Evolutionary conservation across 495 filamentous ascomycete genomes (phyloP).

Genomic region (Cryomyces minteri): DNA sequence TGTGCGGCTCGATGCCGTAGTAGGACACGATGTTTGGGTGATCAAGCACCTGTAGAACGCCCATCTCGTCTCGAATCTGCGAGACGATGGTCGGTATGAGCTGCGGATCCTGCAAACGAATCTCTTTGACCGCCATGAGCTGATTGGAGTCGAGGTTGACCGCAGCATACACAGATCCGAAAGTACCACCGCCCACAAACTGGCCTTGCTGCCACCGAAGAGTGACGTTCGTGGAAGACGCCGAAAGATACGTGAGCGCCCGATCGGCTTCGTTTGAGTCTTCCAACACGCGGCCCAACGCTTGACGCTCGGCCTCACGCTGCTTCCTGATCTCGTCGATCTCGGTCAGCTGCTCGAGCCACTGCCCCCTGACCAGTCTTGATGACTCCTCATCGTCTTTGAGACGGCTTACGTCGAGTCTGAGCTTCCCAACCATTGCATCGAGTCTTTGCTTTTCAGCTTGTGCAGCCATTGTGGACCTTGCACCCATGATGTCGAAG

Average conservation of each 20-base stretch:
- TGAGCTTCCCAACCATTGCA: constrained; percentile 49
- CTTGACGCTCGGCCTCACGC: constrained; percentile 72
- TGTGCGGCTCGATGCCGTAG: constrained; percentile 92
- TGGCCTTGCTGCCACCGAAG: constrained; percentile 96
- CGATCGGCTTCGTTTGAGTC: constrained; percentile 89
- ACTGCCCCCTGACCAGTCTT: constrained; percentile 50
- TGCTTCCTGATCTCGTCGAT: constrained; percentile 65
- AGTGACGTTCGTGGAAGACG: constrained; percentile 83
- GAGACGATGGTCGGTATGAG: constrained; percentile 82
- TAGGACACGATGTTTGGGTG: constrained; percentile 97
- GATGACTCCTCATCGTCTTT: constrained; percentile 74
- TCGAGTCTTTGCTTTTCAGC: constrained; percentile 75
- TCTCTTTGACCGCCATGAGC: constrained; percentile 97
- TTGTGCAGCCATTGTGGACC: constrained; percentile 81
- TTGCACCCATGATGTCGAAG: constrained; percentile 96
- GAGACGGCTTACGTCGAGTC: constrained; percentile 56
- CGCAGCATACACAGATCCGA: constrained; percentile 90
- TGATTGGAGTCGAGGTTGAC: constrained; percentile 93
- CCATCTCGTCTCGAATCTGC: constrained; percentile 95
- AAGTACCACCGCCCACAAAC: constrained; percentile 91
- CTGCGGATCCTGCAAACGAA: constrained; percentile 89
- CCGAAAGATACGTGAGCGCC: constrained; percentile 81
- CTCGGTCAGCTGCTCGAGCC: constrained; percentile 45
- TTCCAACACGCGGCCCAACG: constrained; percentile 77
- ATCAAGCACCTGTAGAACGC: constrained; percentile 80